Conservation (phyloP, 1,139 yeast genomes). For the Candida tropicalis region DNA sequence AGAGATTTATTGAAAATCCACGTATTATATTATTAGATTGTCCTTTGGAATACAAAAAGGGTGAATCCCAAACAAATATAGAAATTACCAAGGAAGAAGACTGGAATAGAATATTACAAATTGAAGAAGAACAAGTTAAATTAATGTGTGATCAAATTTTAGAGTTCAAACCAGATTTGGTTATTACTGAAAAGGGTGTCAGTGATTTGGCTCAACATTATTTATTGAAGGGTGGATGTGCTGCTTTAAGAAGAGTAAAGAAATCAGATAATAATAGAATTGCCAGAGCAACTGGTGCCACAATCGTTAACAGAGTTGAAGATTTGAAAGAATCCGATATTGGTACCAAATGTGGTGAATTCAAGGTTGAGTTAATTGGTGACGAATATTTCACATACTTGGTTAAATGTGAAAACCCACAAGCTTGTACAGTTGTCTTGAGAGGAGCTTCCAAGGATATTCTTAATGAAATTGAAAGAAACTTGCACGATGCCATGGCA, state of each 20-base stretch:
- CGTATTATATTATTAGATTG: conserved; percentile 88
- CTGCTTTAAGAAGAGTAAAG: conserved; percentile 92
- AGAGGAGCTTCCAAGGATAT: conserved; percentile 98
- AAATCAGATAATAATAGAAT: conserved; percentile 96
- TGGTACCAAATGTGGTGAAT: conserved; percentile 87
- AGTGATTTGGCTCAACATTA: conserved; percentile 98
- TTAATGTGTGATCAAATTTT: conserved; percentile 82
- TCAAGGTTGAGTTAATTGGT: conserved; percentile 93
- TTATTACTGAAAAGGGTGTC: conserved; percentile 97
- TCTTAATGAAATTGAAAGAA: conserved; percentile 93
- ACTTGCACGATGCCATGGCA: conserved; percentile 98
- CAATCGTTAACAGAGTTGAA: conserved; percentile 93
- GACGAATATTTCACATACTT: conserved; percentile 94
- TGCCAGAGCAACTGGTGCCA: conserved; percentile 97
- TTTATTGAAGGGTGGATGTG: conserved; percentile 87
- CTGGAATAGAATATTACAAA: conserved; percentile 93
- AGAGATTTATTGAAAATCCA: conserved; percentile 84
- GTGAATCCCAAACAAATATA: conserved; percentile 97
- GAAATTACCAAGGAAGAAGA: conserved; percentile 96
- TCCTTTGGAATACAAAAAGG: conserved; percentile 97
- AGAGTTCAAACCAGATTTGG: conserved; percentile 88
- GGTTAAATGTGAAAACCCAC: conserved; percentile 79
- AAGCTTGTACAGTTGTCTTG: conserved; percentile 89
- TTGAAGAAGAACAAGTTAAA: conserved; percentile 97
- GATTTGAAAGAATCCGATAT: conserved; percentile 89